Evolutionary conservation across 495 filamentous ascomycete genomes (phyloP).

Genomic region (Penicillium turbatum): DNA sequence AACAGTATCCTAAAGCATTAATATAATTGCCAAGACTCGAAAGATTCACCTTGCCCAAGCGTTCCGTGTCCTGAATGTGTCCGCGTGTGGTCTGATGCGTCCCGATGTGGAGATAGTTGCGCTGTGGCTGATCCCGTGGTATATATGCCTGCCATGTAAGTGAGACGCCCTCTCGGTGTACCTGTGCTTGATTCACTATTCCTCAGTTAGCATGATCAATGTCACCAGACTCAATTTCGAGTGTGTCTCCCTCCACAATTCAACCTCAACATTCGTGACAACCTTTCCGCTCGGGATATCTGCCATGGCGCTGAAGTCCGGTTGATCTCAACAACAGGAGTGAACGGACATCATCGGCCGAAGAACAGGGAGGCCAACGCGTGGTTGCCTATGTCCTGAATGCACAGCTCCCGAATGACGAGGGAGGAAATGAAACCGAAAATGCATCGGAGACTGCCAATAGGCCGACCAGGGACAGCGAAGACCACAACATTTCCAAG

Average conservation of each 20-base stretch:
- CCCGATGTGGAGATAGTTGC: not conserved
- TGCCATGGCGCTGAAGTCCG: no score
- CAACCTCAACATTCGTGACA: no score
- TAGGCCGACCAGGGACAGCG: not conserved
- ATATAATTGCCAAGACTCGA: slow-evolving; percentile 30
- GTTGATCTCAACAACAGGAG: no score
- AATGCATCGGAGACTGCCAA: not conserved
- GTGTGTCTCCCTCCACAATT: not conserved
- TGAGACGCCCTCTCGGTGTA: not conserved
- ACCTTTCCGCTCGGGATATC: no score
- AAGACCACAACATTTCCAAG: no score
- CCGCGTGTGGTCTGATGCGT: not conserved
- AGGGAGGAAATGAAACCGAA: not conserved
- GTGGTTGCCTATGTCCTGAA: no score
- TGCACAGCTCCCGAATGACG: no score
- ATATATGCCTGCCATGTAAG: not conserved
- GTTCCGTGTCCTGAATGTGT: not conserved
- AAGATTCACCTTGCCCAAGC: slow-evolving; percentile 10
- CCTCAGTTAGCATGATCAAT: not conserved
- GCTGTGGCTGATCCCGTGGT: not conserved
- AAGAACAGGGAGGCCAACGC: not conserved
- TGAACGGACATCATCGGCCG: not conserved
- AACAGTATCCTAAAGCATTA: slow-evolving; percentile 24
- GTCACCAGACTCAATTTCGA: not conserved
- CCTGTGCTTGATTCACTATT: not conserved